Evolutionary conservation across 2,329 filamentous ascomycete genomes (phyloP), one percentile per base, ranked within the genome.

Genomic region (Penicillium paneum): DNA sequence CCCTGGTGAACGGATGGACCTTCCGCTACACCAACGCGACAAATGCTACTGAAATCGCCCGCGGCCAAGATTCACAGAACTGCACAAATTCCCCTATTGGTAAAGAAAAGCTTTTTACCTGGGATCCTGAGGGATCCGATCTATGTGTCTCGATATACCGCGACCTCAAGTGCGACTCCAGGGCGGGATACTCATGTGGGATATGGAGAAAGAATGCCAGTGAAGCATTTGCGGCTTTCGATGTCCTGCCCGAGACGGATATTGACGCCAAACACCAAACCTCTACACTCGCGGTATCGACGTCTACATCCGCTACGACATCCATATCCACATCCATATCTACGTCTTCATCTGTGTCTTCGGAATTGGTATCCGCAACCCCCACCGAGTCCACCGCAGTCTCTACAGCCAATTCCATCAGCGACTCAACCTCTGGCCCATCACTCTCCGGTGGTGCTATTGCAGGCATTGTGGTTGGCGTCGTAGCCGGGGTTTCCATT

Each of bases 141-240:
- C 53, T 60, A 24, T 62, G 59, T 13, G 47, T 62, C 32, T 58
- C 57, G 3, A 56, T 60, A 24, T 62, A 58, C 35, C 55, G 57
- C 28, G 59, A 62, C 26, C 29, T 24, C 7, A 21, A 21, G 1
- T 62, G 59, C 29, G 29, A 29, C 7, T 52, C 39, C 2, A 26
- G 53, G 21, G 59, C 40, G 0, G 58, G 58, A 17, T 53, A 56
- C 8, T 48, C 53, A 8, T 60, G 58, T 21, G n/a, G n/a, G 0
- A 17, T 38, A 3, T 58, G 55, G 58, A 44, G 57, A 7, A 58
- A 58, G 17, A 53, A 53, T 21, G 54, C 57, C 5, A 54, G 54
- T 24, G 48, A 48, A 3, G 13, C 48, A 6, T 60, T 54, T 43
- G 5, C 34, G 8, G 29, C 45, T 26, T 40, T 58, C 40, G 32